These are phyloP conservation scores for Blastobotrys illinoisensis DNA, from an alignment of 1,139 yeast genomes.

Conservation along the genomic window DNA sequence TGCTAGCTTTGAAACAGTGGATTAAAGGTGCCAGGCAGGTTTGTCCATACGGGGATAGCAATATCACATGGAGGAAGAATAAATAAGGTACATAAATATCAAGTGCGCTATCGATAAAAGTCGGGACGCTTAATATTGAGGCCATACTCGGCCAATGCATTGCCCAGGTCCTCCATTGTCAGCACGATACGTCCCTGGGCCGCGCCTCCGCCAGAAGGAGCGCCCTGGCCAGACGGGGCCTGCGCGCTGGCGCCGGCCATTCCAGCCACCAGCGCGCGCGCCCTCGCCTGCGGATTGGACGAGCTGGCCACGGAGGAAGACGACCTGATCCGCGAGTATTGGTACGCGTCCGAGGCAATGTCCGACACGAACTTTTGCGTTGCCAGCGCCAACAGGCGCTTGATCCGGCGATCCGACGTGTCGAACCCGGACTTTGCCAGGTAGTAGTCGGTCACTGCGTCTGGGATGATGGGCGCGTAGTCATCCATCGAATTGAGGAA, in stretches of 20 bases:
- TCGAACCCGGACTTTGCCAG: slow-evolving; percentile 85
- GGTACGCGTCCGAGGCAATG: slow-evolving; percentile 94
- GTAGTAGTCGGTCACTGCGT: slow-evolving; percentile 94
- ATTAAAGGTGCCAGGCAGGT: too few relatives aligned
- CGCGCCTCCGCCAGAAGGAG: slow-evolving; percentile 16
- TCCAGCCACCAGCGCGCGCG: slow-evolving; percentile 69
- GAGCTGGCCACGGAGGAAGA: slow-evolving; percentile 78
- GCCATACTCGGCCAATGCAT: slow-evolving; percentile 89
- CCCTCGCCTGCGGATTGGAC: slow-evolving; percentile 80
- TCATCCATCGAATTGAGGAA: slow-evolving; percentile 86
- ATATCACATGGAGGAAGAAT: too few relatives aligned
- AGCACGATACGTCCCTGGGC: slow-evolving; percentile 67
- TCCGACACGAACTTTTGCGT: slow-evolving; percentile 94
- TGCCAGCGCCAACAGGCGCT: slow-evolving; percentile 83
- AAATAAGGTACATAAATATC: background rate
- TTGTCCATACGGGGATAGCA: too few relatives aligned
- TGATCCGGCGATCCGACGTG: slow-evolving; percentile 71
- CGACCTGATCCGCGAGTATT: slow-evolving; percentile 84
- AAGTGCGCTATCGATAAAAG: slow-evolving; percentile 57
- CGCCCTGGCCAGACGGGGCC: slow-evolving; percentile 27
- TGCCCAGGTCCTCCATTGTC: slow-evolving; percentile 83
- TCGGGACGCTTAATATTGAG: slow-evolving; percentile 87
- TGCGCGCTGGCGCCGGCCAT: slow-evolving; percentile 41
- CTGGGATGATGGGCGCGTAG: slow-evolving; percentile 94
- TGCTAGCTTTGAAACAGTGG: too few relatives aligned